Percentiles rank a stretch among this genome's conserved stretches.
Evolutionary conservation across 2,329 filamentous ascomycete genomes (phyloP).

Genomic region (Rhynchosporium secalis): DNA sequence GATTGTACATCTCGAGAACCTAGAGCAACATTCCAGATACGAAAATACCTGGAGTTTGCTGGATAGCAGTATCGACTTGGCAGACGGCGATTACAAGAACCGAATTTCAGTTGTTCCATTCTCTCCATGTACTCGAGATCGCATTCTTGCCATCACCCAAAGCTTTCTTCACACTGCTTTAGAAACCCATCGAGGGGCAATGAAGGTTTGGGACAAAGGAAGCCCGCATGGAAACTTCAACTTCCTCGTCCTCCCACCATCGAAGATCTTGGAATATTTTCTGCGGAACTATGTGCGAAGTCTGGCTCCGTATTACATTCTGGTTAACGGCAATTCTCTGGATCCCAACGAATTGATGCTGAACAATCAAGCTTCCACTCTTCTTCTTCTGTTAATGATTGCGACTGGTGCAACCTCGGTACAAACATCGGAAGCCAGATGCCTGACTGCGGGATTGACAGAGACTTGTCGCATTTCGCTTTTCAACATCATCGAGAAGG

Average conservation of each 20-base stretch:
- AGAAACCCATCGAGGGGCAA: slow-evolving; percentile 61
- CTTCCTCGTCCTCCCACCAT: slow-evolving; percentile 66
- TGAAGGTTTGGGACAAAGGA: slow-evolving; percentile 35
- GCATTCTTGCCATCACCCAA: slow-evolving; percentile 70
- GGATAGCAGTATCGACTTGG: slow-evolving; percentile 40
- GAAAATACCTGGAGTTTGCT: slow-evolving; percentile 49
- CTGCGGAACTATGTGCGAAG: slow-evolving; percentile 65
- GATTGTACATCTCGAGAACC: slow-evolving; percentile 52
- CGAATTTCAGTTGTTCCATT: slow-evolving; percentile 47
- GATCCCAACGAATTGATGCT: slow-evolving; percentile 68
- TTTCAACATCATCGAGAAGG: slow-evolving; percentile 71
- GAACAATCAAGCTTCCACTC: slow-evolving; percentile 64
- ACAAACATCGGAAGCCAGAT: slow-evolving; percentile 63
- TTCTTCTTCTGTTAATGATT: slow-evolving; percentile 71
- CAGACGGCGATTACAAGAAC: slow-evolving; percentile 22
- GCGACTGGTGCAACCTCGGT: slow-evolving; percentile 69
- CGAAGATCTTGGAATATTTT: slow-evolving; percentile 66
- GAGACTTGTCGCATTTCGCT: slow-evolving; percentile 72
- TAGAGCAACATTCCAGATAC: slow-evolving; percentile 52
- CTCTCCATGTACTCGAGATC: slow-evolving; percentile 58
- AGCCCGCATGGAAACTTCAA: slow-evolving; percentile 52
- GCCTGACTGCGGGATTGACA: slow-evolving; percentile 64
- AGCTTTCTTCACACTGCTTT: slow-evolving; percentile 70
- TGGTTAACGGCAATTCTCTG: slow-evolving; percentile 58
- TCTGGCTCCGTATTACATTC: slow-evolving; percentile 65